These are phyloP conservation scores for Crithidia sp. DNA, from an alignment of 208 protist species.

Conservation along the genomic window DNA sequence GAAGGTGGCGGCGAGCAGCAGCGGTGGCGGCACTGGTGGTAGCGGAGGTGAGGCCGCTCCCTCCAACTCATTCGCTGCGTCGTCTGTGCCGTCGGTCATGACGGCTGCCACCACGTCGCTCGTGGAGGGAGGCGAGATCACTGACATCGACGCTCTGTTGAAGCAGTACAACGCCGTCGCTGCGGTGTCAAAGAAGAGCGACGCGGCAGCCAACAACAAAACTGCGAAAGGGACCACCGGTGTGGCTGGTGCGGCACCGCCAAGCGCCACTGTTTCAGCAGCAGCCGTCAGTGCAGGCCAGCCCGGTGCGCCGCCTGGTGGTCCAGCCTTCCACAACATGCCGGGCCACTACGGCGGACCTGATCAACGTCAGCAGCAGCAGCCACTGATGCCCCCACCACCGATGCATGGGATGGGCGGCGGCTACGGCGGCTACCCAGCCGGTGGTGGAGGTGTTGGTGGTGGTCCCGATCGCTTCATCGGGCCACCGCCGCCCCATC, in stretches of 20 bases:
- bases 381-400: not conserved
- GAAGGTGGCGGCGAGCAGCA: not conserved
- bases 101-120: conserved; percentile 1
- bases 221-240: not conserved
- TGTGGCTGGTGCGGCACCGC: too few relatives aligned
- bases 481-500: not conserved
- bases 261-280: too few relatives aligned
- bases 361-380: conserved; percentile 11
- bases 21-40: too few relatives aligned
- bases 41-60: too few relatives aligned
- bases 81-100: not conserved
- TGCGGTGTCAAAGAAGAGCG: conserved; percentile 4
- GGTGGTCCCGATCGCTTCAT: not conserved
- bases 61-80: too few relatives aligned
- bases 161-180: conserved; percentile 19
- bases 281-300: not conserved
- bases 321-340: not conserved
- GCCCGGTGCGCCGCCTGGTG: not conserved
- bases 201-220: not conserved
- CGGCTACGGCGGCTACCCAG: not conserved
- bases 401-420: not conserved
- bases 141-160: conserved; percentile 32
- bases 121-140: conserved; percentile 14
- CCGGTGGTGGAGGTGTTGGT: not conserved
- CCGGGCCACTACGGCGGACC: conserved; percentile 1